Evolutionary conservation across 257 asterid genomes (phyloP), one percentile per base, ranked within the genome.

Genomic region (Solanum habrochaites): DNA sequence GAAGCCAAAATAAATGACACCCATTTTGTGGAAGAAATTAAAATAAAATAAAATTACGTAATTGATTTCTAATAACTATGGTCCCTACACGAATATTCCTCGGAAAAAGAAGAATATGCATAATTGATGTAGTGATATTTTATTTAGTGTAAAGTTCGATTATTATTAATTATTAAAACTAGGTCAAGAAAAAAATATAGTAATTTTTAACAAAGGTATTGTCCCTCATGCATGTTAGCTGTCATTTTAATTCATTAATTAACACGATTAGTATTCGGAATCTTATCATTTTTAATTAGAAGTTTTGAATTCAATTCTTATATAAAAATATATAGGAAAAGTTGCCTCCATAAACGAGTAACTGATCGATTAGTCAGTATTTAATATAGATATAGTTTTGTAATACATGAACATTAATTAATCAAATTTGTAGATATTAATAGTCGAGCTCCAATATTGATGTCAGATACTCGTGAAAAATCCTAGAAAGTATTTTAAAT

Each of bases 341-440:
- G 3, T 21, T 60, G 27, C 4, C n/a, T 11, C 5, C 27, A 21
- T 21, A 8, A 58, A 58, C 8, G 58, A 47, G 58, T 47, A 47
- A 47, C 20, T 14, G 56, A 14, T 49, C 0, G 60, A 49, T 49
- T 49, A 49, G 21, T 49, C 1, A 15, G 3, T 15, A 0, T 58
- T 58, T 58, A 58, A 8, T 21, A 21, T 8, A 23, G 1, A 60
- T 21, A 60, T 23, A 0, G 1, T 4, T 23, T 60, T 23, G 2
- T 60, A 60, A 60, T 60, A 9, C 1, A 0, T 11, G 0, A 62
- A 0, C 11, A 10, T 0, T 4, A 0, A 62, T n/a, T n/a, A 62
- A 1, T n/a, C 0, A 0, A 62, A 11, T n/a, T 62, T 5, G 1
- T 2, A 18, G 10, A 16, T 52, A 16, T 52, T 52, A 52, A 1